Evolutionary conservation across 2,329 filamentous ascomycete genomes (phyloP).

Genomic region (Beauveria medogensis): DNA sequence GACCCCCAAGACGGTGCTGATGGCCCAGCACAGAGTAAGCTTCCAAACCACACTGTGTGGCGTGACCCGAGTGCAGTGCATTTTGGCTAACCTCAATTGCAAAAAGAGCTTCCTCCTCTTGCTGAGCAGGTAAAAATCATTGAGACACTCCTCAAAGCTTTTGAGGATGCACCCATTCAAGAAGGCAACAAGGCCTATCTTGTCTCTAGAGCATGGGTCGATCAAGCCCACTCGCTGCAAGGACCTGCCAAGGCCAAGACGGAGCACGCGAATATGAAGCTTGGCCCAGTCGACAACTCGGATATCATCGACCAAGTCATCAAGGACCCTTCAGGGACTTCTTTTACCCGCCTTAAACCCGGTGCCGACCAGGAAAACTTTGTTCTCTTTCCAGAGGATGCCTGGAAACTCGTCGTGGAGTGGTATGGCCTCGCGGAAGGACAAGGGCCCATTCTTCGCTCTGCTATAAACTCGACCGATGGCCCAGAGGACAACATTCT

Average conservation of each 20-base stretch:
- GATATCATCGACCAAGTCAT: conserved; percentile 63
- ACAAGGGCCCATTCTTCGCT: conserved; percentile 64
- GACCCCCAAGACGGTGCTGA: conserved; percentile 23
- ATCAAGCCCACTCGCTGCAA: conserved; percentile 59
- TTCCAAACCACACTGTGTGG: not conserved
- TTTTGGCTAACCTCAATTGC: not conserved
- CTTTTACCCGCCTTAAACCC: conserved; percentile 66
- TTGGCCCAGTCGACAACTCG: conserved; percentile 81
- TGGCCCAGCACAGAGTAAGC: conserved; percentile 21
- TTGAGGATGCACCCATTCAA: conserved; percentile 43
- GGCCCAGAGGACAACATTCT: conserved; percentile 57
- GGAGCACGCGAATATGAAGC: conserved; percentile 50
- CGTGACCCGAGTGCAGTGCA: not conserved
- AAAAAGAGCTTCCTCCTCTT: conserved; percentile 29
- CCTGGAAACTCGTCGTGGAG: conserved; percentile 71
- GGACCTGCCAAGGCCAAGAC: conserved; percentile 48
- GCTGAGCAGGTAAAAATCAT: conserved; percentile 65
- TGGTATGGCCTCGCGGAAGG: conserved; percentile 74
- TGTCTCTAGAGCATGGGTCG: conserved; percentile 73
- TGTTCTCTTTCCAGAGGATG: conserved; percentile 66
- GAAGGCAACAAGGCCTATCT: conserved; percentile 72
- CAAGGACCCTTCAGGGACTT: conserved; percentile 37
- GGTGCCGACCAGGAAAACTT: conserved; percentile 64
- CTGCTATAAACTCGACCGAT: conserved; percentile 66
- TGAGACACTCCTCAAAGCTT: conserved; percentile 48